A percentile compares a stretch with the other conserved stretches of the same genome.
These are phyloP conservation scores for Pachysandra terminalis DNA, from an alignment of 164 flowering plant species.

Conservation along the genomic window DNA sequence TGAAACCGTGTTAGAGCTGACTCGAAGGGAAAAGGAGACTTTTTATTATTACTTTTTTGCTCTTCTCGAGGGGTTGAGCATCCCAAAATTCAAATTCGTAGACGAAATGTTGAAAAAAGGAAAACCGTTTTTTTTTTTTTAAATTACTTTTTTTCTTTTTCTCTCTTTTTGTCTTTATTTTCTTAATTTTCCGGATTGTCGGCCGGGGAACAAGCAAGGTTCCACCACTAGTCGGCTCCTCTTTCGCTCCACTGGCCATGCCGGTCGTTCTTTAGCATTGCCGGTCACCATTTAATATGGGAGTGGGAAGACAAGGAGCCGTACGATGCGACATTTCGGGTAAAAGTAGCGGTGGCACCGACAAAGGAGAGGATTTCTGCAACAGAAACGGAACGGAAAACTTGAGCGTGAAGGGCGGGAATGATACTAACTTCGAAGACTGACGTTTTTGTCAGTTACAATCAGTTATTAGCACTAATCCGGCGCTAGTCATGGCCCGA, in stretches of 20 bases:
- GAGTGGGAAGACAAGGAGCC: neutral
- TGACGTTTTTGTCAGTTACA: neutral
- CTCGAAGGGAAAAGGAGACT: too few species aligned
- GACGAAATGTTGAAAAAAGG: too few species aligned
- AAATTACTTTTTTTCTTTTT: neutral
- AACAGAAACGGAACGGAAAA: neutral
- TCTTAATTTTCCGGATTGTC: neutral
- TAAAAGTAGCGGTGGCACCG: neutral
- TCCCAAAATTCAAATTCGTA: too few species aligned
- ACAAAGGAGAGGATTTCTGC: neutral
- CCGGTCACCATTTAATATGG: neutral
- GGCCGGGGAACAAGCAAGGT: neutral
- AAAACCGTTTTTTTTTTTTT: too few species aligned
- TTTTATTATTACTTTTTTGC: too few species aligned
- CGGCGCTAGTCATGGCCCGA: neutral
- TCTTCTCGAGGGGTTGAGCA: too few species aligned
- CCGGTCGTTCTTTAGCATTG: neutral
- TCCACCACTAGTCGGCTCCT: conserved; percentile 3
- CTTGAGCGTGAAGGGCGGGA: neutral
- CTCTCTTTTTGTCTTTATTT: neutral
- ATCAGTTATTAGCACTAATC: neutral
- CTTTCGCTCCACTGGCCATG: neutral
- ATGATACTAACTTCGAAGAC: neutral
- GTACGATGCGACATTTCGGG: neutral
- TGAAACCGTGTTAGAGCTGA: too few species aligned